phyloP scores from a whole-genome alignment of 2,329 filamentous ascomycete genomes.

The Fusarium sp. region DNA sequence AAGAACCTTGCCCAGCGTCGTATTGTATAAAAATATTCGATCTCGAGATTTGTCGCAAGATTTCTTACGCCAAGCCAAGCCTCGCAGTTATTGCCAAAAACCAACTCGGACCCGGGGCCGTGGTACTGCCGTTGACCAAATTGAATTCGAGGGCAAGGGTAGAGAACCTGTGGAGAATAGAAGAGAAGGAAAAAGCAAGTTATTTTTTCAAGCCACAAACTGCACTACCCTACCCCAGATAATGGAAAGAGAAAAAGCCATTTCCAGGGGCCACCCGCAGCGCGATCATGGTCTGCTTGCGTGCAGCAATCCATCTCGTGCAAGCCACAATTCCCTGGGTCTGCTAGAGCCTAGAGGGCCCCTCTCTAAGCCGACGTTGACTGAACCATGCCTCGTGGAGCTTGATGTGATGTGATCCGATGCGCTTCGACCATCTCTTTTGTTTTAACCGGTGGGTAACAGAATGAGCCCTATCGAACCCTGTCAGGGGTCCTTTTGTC shows the following conservation, averaged over 20 bases:
- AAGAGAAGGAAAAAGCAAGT: conserved; percentile 34
- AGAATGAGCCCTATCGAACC: conserved; percentile 2
- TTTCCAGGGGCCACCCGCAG: conserved; percentile 25
- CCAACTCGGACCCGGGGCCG: conserved; percentile 26
- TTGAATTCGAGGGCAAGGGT: conserved; percentile 24
- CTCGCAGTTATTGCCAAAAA: conserved; percentile 5
- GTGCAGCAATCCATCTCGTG: conserved; percentile 29
- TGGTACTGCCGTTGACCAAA: conserved; percentile 42
- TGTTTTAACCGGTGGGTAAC: conserved; percentile 28
- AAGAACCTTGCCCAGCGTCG: conserved; percentile 22
- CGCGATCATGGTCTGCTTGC: conserved; percentile 29
- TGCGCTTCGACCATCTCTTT: conserved; percentile 19
- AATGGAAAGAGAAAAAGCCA: conserved; percentile 22
- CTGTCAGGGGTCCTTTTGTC: conserved; percentile 9
- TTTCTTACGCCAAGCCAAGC: neutral
- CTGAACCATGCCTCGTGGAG: conserved; percentile 28
- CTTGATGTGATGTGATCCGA: conserved; percentile 29
- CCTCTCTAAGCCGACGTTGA: conserved; percentile 19
- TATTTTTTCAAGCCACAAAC: conserved; percentile 11
- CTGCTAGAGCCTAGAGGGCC: conserved; percentile 14
- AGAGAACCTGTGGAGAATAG: conserved; percentile 15
- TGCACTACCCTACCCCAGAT: conserved; percentile 40
- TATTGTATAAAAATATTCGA: conserved; percentile 7
- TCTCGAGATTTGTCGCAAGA: conserved; percentile 1
- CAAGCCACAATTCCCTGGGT: conserved; percentile 42